These are phyloP conservation scores for Myrmaecium sp. DNA, from an alignment of 2,329 filamentous ascomycete species.

Conservation along the genomic window DNA sequence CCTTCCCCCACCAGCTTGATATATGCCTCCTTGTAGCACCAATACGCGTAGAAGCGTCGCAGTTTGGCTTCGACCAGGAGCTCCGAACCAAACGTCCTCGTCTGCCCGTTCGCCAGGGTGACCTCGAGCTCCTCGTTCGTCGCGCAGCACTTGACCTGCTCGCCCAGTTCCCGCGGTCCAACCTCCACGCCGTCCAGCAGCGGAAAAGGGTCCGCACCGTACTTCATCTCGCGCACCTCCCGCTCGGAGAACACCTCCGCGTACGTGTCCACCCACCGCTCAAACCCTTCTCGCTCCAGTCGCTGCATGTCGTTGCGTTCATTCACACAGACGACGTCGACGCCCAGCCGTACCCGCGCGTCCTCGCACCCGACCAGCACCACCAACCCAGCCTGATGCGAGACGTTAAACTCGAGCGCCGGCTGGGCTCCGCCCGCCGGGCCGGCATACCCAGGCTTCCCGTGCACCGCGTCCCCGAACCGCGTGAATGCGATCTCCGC, in stretches of 20 bases:
- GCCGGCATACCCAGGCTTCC: constrained; percentile 33
- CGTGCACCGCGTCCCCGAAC: constrained; percentile 32
- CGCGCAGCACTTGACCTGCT: constrained; percentile 25
- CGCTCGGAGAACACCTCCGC: constrained; percentile 48
- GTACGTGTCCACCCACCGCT: constrained; percentile 53
- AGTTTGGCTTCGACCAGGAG: constrained; percentile 43
- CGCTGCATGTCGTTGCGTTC: constrained; percentile 48
- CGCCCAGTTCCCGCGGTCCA: constrained; percentile 22
- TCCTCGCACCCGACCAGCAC: constrained; percentile 39
- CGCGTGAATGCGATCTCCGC: constrained; percentile 37
- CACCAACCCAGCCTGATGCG: constrained; percentile 62
- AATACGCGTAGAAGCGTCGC: constrained; percentile 58
- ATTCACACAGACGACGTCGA: constrained; percentile 59
- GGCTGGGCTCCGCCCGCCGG: constrained; percentile 20
- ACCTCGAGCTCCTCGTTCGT: constrained; percentile 13
- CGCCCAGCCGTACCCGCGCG: constrained; percentile 37
- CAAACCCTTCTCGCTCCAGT: constrained; percentile 47
- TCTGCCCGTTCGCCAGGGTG: constrained; percentile 17
- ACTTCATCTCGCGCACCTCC: constrained; percentile 48
- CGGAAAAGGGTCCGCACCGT: constrained; percentile 26
- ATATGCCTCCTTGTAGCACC: constrained; percentile 66
- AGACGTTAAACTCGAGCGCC: constrained; percentile 54
- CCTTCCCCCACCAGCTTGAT: constrained; percentile 73
- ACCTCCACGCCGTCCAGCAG: constrained; percentile 28
- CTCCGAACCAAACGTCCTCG: constrained; percentile 23